Evolutionary conservation across 495 filamentous ascomycete species (phyloP), one percentile per base, ranked within the genome.

Genomic region (Cudoniella acicularis): DNA sequence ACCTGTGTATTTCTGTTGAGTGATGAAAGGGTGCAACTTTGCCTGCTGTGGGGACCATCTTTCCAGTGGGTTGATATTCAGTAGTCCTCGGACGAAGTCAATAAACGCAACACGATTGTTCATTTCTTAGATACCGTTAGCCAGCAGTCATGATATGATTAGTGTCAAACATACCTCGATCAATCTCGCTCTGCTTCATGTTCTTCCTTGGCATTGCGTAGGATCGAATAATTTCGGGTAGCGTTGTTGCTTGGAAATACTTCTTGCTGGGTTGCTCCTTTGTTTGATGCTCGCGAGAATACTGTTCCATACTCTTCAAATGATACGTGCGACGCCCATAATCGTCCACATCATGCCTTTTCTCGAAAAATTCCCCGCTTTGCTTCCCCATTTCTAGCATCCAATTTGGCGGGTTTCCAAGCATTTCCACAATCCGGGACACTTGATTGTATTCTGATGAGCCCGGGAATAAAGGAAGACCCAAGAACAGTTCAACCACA

Each of bases 251-350:
- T 64, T 88, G 85, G 76, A 99, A 99, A 72, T 99, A 99, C 73
- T 97, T 98, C 81, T 99, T 99, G 81, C 95, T 98, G 43, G 95
- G 95, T 71, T 97, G 94, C 70, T 99, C 95, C 71, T 99, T 98
- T 11, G 91, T 92, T 57, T 87, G 86, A 65, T 96, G 93, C 70
- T 99, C 95, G 46, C 92, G 76, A 10, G 94, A 94, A 67, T 97
- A 99, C 65, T 96, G 90, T 69, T 99, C 95, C 87, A 99, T 91
- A 57, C 87, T 89, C 78, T 99, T 99, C 18, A 99, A 77, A 43
- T 92, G 86, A 69, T 96, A 97, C 16, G 84, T 90, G 64, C 91
- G 86, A 57, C 95, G 80, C 20, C 92, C 92, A 68, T 88, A 99
- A 64, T 99, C 95, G 57, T 84, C 80, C 13, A 71, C 71, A 62